Percentiles rank a stretch among this genome's conserved stretches.
Conservation (phyloP, 257 asterid species). For the Orobanche coerulescens region DNA sequence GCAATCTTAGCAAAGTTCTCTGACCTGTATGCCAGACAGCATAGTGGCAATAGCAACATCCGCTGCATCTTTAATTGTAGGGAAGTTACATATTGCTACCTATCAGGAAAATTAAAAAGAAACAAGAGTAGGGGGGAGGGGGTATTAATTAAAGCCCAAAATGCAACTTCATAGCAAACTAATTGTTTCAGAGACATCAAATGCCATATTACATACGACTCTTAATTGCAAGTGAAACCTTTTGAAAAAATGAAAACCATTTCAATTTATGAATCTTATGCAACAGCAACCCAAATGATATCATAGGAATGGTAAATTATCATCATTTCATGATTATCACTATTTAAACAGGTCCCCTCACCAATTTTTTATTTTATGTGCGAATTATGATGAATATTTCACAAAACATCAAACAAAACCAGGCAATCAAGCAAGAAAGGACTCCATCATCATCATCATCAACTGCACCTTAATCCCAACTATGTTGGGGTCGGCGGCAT, state of each 20-base stretch:
- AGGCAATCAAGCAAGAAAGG: neutral
- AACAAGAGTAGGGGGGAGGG: neutral
- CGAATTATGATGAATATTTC: neutral
- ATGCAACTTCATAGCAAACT: constrained; percentile 11
- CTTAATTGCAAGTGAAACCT: constrained; percentile 7
- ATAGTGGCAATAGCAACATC: constrained; percentile 95
- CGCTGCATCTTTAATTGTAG: constrained; percentile 92
- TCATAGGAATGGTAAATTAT: constrained; percentile 6
- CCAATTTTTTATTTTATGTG: neutral
- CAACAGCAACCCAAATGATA: neutral
- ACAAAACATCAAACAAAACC: neutral
- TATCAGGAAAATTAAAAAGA: constrained; percentile 23
- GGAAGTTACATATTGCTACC: constrained; percentile 98
- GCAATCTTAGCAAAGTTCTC: constrained; percentile 11
- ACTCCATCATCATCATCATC: no score
- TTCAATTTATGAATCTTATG: neutral
- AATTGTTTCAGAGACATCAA: neutral
- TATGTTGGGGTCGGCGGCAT: no score
- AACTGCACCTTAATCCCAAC: no score
- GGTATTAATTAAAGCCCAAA: neutral
- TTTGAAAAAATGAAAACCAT: neutral
- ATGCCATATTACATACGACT: neutral
- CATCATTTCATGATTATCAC: constrained; percentile 1
- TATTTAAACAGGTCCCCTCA: neutral
- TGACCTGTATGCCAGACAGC: constrained; percentile 91